Percentiles rank a stretch among this genome's conserved stretches.
phyloP scores from a whole-genome alignment of 2,329 filamentous ascomycete genomes.

The Pseudopyricularia cyperi region DNA sequence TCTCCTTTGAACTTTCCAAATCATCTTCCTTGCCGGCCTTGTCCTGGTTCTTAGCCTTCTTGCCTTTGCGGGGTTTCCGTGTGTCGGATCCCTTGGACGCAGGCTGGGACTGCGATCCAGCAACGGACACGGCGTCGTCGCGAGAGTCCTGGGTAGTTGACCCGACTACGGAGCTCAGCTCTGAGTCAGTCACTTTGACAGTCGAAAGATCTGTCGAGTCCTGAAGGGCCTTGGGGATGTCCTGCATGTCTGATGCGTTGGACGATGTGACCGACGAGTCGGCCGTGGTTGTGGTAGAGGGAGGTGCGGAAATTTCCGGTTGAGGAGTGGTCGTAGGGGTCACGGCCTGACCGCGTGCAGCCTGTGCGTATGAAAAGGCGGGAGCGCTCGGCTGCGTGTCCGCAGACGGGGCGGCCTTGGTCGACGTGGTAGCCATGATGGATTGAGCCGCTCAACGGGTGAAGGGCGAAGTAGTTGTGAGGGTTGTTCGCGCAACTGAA shows the following conservation, averaged over 20 bases:
- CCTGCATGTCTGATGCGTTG: conserved; percentile 19
- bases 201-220: conserved; percentile 10
- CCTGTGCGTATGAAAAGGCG: conserved; percentile 88
- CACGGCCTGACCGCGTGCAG: conserved; percentile 63
- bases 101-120: conserved; percentile 6
- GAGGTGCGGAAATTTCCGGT: conserved; percentile 17
- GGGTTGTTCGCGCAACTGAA: not conserved
- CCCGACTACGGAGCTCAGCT: conserved; percentile 13
- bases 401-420: conserved; percentile 2
- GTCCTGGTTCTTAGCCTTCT: conserved; percentile 41
- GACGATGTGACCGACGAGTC: conserved; percentile 21
- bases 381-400: conserved; percentile 38
- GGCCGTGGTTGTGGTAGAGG: conserved; percentile 14
- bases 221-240: conserved; percentile 12
- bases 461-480: not conserved
- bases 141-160: conserved; percentile 12
- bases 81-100: conserved; percentile 33
- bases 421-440: not conserved
- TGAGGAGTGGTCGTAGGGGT: conserved; percentile 24
- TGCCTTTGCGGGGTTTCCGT: conserved; percentile 49
- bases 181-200: conserved; percentile 13
- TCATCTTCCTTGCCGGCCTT: conserved; percentile 32
- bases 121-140: conserved; percentile 5
- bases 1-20: conserved; percentile 45
- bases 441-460: not conserved